Percentiles rank a stretch among this genome's conserved stretches.
phyloP scores from a whole-genome alignment of 176 grass and related monocot genomes.

The Cenchrus americanus region DNA sequence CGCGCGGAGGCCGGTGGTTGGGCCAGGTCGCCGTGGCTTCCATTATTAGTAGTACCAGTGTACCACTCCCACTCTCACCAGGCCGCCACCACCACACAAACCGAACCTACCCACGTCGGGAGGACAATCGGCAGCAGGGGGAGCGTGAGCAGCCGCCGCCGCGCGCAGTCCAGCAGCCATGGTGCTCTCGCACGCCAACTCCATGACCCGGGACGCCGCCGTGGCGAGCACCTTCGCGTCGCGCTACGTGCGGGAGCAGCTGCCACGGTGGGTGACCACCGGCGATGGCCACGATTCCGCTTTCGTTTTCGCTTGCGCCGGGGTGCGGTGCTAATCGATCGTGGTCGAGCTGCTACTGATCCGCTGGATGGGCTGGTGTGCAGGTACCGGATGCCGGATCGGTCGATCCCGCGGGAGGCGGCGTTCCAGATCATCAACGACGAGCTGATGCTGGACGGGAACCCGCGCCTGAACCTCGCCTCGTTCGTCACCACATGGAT shows the following conservation, averaged over 20 bases:
- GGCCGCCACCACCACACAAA: conserved; percentile 12
- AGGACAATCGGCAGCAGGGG: background rate
- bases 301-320: background rate
- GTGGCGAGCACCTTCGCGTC: conserved; percentile 66
- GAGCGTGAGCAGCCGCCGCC: background rate
- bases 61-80: background rate
- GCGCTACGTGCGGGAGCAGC: conserved; percentile 53
- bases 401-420: conserved; percentile 69
- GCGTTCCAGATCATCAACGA: conserved; percentile 85
- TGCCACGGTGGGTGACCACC: conserved; percentile 70
- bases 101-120: background rate
- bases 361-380: background rate
- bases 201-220: conserved; percentile 16
- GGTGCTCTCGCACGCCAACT: conserved; percentile 62
- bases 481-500: conserved; percentile 91
- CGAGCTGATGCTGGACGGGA: conserved; percentile 86
- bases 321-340: too few relatives aligned
- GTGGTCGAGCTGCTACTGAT: background rate
- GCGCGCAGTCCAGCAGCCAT: conserved; percentile 37
- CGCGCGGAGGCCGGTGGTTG: conserved; percentile 23
- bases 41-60: conserved; percentile 4
- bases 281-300: background rate
- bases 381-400: conserved; percentile 65
- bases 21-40: background rate
- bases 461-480: conserved; percentile 69